phyloP scores from a whole-genome alignment of 352 stramenopile species.

The Globisporangium mamillatum region DNA sequence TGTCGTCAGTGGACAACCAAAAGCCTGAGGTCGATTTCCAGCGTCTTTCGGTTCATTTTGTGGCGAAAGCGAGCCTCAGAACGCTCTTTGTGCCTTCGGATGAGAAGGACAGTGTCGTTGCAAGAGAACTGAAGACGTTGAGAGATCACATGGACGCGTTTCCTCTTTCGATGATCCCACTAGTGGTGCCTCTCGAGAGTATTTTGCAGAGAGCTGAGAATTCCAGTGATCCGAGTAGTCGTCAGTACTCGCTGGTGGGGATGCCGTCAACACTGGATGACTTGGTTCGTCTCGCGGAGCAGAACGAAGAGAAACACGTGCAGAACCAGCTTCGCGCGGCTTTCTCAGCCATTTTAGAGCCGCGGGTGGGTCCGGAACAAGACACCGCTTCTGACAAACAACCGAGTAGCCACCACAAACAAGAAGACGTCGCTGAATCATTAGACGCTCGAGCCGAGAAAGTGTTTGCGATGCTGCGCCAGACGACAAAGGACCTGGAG shows the following conservation, averaged over 20 bases:
- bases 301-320: slow-evolving; percentile 13
- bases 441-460: slow-evolving; percentile 24
- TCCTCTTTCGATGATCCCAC: slow-evolving; percentile 7
- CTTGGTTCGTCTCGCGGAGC: slow-evolving; percentile 15
- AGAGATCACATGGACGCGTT: neutral
- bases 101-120: neutral
- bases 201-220: neutral
- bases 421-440: neutral
- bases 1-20: neutral
- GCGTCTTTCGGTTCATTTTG: slow-evolving; percentile 8
- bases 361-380: neutral
- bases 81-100: neutral
- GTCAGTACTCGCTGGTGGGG: slow-evolving; percentile 4
- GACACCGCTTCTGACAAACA: neutral
- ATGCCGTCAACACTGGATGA: slow-evolving; percentile 12
- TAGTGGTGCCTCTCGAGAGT: neutral
- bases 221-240: neutral
- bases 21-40: neutral
- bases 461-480: slow-evolving; percentile 29
- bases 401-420: neutral
- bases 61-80: slow-evolving; percentile 1
- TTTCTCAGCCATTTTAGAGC: neutral
- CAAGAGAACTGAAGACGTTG: neutral
- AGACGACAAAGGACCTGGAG: slow-evolving; percentile 24
- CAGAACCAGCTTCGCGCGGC: slow-evolving; percentile 6